Evolutionary conservation across 345 rosid genomes (phyloP).

Genomic region (Hibiscus tridactylites): DNA sequence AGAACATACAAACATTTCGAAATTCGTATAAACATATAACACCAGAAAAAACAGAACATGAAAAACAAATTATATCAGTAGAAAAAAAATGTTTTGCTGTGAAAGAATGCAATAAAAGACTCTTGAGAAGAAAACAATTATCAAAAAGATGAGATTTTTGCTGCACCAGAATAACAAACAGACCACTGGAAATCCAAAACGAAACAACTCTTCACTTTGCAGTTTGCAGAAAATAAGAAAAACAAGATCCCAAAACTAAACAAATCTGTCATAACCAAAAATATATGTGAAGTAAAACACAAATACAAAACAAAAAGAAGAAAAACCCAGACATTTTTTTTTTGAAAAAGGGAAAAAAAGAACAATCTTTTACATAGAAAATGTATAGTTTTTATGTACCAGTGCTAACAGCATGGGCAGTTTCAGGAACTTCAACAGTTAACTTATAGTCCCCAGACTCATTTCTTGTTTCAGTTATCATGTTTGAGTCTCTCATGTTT

Average conservation of each 20-base stretch:
- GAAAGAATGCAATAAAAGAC: neutral
- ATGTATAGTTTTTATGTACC: conserved; percentile 28
- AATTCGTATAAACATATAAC: no score
- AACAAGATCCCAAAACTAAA: neutral
- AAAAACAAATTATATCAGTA: neutral
- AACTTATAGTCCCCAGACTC: conserved; percentile 19
- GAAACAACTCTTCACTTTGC: neutral
- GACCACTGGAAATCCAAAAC: neutral
- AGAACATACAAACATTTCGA: neutral
- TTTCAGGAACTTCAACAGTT: conserved; percentile 46
- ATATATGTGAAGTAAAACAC: neutral
- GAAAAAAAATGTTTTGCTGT: neutral
- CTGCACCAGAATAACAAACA: neutral
- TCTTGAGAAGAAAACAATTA: neutral
- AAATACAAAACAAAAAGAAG: neutral
- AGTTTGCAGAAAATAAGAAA: neutral
- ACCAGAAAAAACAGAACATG: neutral
- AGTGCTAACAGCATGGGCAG: conserved; percentile 79
- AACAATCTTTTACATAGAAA: neutral
- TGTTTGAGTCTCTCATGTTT: conserved; percentile 15
- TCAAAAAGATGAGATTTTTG: neutral
- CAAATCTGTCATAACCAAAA: neutral
- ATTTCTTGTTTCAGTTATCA: conserved; percentile 5
- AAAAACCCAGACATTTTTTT: neutral
- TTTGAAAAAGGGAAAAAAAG: neutral